These are phyloP conservation scores for Mortierella antarctica DNA, from an alignment of 192 early-diverging fungal genomes.

Conservation along the genomic window DNA sequence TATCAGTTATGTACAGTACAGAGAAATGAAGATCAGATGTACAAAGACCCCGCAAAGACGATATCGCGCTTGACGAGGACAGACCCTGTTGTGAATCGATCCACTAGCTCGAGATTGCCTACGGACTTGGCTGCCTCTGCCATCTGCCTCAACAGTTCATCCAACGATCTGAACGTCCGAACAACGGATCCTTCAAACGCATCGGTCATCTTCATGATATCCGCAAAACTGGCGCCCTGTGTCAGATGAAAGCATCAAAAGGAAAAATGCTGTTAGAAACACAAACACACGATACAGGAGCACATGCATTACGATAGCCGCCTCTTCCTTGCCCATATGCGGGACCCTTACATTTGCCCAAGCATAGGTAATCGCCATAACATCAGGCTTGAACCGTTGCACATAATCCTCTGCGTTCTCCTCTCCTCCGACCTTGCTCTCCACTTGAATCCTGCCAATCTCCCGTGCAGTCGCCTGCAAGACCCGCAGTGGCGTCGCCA, in stretches of 20 bases:
- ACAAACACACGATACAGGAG: background rate
- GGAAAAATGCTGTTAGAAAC: background rate
- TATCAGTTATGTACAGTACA: background rate
- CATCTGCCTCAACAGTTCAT: conserved; percentile 94
- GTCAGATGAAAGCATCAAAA: too few species aligned
- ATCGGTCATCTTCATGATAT: conserved; percentile 95
- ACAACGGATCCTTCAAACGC: conserved; percentile 96
- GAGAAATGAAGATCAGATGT: conserved; percentile 60
- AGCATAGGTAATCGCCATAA: conserved; percentile 95
- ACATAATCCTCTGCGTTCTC: conserved; percentile 85
- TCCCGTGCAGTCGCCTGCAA: conserved; percentile 88
- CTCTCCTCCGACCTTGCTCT: conserved; percentile 87
- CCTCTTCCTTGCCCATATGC: background rate
- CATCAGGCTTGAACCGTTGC: conserved; percentile 80
- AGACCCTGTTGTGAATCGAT: conserved; percentile 94
- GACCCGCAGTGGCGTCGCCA: conserved; percentile 75
- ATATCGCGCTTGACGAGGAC: conserved; percentile 96
- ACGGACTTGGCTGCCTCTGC: conserved; percentile 90
- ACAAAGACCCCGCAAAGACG: conserved; percentile 95
- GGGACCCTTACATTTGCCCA: conserved; percentile 72
- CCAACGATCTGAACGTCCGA: conserved; percentile 86
- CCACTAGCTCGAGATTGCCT: conserved; percentile 93
- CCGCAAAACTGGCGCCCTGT: conserved; percentile 88
- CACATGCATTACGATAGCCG: background rate
- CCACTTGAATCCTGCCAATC: conserved; percentile 86